Evolutionary conservation across 1,139 yeast genomes (phyloP), one percentile per base, ranked within the genome.

Genomic region (Geotrichum cucujoidarum): DNA sequence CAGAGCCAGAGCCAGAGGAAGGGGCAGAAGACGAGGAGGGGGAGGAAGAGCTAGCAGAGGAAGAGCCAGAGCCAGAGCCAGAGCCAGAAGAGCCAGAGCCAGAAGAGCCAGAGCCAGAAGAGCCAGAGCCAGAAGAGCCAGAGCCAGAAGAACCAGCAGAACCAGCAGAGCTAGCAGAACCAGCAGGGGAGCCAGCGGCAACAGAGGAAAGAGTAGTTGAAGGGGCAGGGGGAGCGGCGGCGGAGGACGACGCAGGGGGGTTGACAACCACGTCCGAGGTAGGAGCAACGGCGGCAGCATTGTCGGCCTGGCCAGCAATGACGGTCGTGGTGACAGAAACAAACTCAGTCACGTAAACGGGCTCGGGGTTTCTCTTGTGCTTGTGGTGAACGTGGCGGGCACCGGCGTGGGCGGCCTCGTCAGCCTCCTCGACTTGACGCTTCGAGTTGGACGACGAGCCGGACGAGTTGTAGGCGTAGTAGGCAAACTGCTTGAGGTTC

Each of bases 251-350:
- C 13, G 36, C 22, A 16, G 36, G 17, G 14, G 22, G 35, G 25
- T 10, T 7, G 20, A 17, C 29, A 7, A 13, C 32, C 8, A 18
- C 43, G 31, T 17, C 25, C 22, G 35, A 14, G 16, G 46, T 20
- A 13, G 25, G 21, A 20, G 38, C 14, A 8, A 36, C 16, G 10
- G 34, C 30, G 7, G n/a, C 22, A 18, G 38, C 16, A 8, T 22
- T 16, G 24, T 31, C 31, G 20, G 45, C 32, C 16, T 16, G 32
- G 20, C 24, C 37, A 21, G 43, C 46, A 29, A 35, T 73, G 41
- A 88, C 88, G 40, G 95, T 86, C 60, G 78, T 77, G 53, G 95
- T 85, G 55, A 84, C 85, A 63, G 82, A 79, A 50, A 82, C 70
- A 47, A 57, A 56, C 51, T 65, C 65, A 25, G 73, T 67, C 18